phyloP scores from a whole-genome alignment of 441 rosid species.

The Pelargonium fulgidum region DNA sequence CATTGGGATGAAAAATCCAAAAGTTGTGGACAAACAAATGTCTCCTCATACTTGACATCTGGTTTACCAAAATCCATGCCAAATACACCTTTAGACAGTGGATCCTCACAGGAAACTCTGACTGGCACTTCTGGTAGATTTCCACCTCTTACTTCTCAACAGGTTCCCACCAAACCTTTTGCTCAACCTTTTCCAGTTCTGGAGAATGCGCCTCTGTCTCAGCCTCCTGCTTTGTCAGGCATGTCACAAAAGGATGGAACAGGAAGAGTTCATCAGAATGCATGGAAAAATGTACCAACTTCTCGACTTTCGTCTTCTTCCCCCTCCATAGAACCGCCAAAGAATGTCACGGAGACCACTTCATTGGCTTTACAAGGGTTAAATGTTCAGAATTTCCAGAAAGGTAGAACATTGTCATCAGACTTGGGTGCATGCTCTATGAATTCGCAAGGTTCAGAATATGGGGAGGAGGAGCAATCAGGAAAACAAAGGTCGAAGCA shows the following conservation, averaged over 20 bases:
- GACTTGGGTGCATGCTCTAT: conserved; percentile 30
- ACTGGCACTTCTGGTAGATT: conserved; percentile 22
- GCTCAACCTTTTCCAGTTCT: conserved; percentile 42
- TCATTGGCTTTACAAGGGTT: conserved; percentile 31
- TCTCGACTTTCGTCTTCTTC: conserved; percentile 35
- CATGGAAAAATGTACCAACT: conserved; percentile 36
- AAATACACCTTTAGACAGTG: conserved; percentile 29
- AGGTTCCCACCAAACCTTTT: conserved; percentile 19
- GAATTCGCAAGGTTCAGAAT: conserved; percentile 21
- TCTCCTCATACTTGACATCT: conserved; percentile 23
- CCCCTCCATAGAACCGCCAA: conserved; percentile 29
- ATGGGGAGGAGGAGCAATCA: conserved; percentile 25
- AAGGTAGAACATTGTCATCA: conserved; percentile 30
- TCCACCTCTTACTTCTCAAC: conserved; percentile 23
- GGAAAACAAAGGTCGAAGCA: conserved; percentile 22
- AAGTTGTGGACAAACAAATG: conserved; percentile 28
- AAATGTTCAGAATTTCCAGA: conserved; percentile 31
- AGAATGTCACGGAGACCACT: conserved; percentile 32
- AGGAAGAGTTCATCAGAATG: conserved; percentile 34
- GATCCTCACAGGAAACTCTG: conserved; percentile 26
- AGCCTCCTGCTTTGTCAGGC: conserved; percentile 30
- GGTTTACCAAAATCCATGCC: conserved; percentile 40
- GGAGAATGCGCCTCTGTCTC: conserved; percentile 36
- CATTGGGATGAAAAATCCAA: conserved; percentile 1
- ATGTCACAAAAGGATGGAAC: conserved; percentile 34